Base-by-base conservation (phyloP, 2,329 filamentous ascomycete genomes). In the Coniella lustricola region DNA sequence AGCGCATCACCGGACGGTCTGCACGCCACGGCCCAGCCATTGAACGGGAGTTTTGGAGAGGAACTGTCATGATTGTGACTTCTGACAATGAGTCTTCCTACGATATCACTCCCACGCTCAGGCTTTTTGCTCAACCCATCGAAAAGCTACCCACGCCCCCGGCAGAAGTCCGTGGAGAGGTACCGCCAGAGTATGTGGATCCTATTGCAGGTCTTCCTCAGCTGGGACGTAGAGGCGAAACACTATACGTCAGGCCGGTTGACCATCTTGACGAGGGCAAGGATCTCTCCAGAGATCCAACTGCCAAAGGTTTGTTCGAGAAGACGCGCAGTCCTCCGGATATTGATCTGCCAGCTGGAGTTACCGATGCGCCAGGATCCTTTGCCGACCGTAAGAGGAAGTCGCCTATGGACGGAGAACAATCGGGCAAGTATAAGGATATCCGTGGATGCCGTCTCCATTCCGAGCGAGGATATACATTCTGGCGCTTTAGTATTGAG, bases 401-500 rank as follows among this genome's bases (percentile, higher is more conserved):
- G 18, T 66, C 71, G 4, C 67, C 70, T 16, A 65, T 79, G 34
- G 90, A 95, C 58, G 90, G 91, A 14, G 91, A 97, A 64, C 87
- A 82, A 57, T 69, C 82, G 4, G 85, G 84, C 41, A 87, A 88
- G 63, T 90, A 87, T 63, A 88, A 85, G 59, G 90, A 96, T 59
- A 80, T 96, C 5, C 76, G 82, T 51, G 93, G 87, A 1, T 82
- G 87, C 58, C 82, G 89, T 18, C 76, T 98, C 12, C 90, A 96
- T 60, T 76, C 81, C 1, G 93, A 95, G 62, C 78, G 85, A 51
- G 91, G 91, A 36, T 82, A 85, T 53, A 98, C 93, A 0, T 98
- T 98, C 67, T 98, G 93, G 93, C 81, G 90, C 36, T 98, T 97
- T 75, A 95, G 90, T 62, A 77, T 98, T 42, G 91, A 97, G 64